Conservation (phyloP, 2,329 filamentous ascomycete species). For the Xylariaceae sp. region DNA sequence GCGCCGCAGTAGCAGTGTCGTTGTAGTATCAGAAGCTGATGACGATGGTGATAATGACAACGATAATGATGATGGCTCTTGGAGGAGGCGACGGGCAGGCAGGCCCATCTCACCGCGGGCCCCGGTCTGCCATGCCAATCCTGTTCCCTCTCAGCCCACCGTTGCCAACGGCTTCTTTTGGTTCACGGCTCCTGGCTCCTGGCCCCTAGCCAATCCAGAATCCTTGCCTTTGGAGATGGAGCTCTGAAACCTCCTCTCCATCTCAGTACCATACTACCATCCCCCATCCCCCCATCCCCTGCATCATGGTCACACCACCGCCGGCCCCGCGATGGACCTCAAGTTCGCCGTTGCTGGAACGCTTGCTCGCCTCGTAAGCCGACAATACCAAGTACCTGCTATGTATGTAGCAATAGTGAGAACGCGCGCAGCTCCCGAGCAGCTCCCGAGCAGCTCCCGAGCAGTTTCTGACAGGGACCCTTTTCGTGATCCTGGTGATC, state of each 20-base stretch:
- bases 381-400: not conserved
- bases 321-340: constrained; percentile 14
- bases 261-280: constrained; percentile 10
- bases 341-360: not conserved
- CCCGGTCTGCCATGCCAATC: constrained; percentile 15
- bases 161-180: not conserved
- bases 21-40: no score
- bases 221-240: constrained; percentile 13
- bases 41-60: no score
- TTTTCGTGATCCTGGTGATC: constrained; percentile 10
- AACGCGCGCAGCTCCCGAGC: not conserved
- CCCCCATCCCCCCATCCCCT: constrained; percentile 15
- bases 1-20: no score
- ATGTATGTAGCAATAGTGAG: not conserved
- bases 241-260: constrained; percentile 7
- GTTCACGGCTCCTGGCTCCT: constrained; percentile 3
- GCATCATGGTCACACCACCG: constrained; percentile 15
- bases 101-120: constrained; percentile 12
- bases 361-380: not conserved
- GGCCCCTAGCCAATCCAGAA: constrained; percentile 15
- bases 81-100: constrained; percentile 4
- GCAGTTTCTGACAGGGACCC: constrained; percentile 5
- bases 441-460: not conserved
- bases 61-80: no score
- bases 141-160: constrained; percentile 7